Percentiles rank a stretch among this genome's conserved stretches.
Evolutionary conservation across 2,329 filamentous ascomycete genomes (phyloP).

Genomic region (Fusarium tuaranense): DNA sequence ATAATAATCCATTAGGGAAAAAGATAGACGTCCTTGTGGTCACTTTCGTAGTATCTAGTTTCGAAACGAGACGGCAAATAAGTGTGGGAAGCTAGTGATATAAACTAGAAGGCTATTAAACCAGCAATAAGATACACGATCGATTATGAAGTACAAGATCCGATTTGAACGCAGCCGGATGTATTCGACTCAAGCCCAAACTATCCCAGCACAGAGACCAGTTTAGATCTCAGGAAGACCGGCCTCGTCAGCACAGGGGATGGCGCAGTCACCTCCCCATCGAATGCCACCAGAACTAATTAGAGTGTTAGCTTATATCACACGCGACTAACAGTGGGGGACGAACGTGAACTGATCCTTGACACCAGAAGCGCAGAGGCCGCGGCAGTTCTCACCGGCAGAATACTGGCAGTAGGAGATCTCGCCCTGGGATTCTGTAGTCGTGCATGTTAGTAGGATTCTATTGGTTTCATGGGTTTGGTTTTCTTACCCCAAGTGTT

Average conservation of each 20-base stretch:
- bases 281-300: neutral
- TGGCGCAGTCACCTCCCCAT: constrained; percentile 11
- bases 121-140: neutral
- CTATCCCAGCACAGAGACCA: neutral
- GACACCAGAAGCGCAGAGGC: constrained; percentile 3
- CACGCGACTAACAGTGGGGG: neutral
- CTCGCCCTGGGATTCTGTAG: constrained; percentile 2
- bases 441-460: neutral
- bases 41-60: too few species aligned
- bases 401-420: constrained; percentile 2
- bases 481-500: constrained; percentile 6
- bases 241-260: constrained; percentile 4
- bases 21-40: too few species aligned
- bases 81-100: neutral
- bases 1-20: too few species aligned
- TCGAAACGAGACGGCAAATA: neutral
- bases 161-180: neutral
- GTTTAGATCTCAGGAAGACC: neutral
- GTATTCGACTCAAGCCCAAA: neutral
- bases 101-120: neutral
- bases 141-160: neutral
- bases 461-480: neutral
- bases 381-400: constrained; percentile 2
- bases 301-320: neutral
- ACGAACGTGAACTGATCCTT: constrained; percentile 4